These are phyloP conservation scores for Warburgia ugandensis DNA, from an alignment of 164 flowering plant genomes.

Conservation along the genomic window DNA sequence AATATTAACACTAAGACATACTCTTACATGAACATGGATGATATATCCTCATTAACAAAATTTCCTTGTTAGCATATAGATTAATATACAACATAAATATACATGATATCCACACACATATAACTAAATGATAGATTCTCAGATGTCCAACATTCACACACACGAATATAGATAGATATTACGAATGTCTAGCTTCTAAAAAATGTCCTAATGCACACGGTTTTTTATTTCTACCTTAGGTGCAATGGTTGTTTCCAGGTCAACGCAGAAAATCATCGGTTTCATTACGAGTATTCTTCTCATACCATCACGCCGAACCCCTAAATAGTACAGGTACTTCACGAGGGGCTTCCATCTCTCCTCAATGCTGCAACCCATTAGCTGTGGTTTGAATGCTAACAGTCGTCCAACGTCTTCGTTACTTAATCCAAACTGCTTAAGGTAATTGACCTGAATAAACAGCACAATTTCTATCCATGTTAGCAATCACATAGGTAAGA, in stretches of 20 bases:
- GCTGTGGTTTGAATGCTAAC: conserved; percentile 75
- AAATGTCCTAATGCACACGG: neutral
- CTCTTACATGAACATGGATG: too few species aligned
- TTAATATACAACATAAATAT: too few species aligned
- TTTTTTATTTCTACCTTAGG: conserved; percentile 58
- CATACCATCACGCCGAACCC: conserved; percentile 79
- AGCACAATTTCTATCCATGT: too few species aligned
- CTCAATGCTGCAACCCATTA: conserved; percentile 88
- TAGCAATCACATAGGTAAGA: neutral
- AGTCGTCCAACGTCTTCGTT: conserved; percentile 62
- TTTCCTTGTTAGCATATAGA: too few species aligned
- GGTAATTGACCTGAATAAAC: conserved; percentile 54
- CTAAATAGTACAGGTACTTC: conserved; percentile 80
- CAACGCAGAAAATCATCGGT: conserved; percentile 80
- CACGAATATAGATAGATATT: too few species aligned
- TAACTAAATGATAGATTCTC: too few species aligned
- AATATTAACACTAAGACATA: too few species aligned
- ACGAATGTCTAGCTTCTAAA: too few species aligned
- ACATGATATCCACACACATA: too few species aligned
- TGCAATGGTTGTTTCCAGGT: conserved; percentile 63
- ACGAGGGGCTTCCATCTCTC: conserved; percentile 90
- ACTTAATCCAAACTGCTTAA: conserved; percentile 76
- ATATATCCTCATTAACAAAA: too few species aligned
- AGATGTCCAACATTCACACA: too few species aligned
- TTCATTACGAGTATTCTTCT: conserved; percentile 70